Evolutionary conservation across 2,329 filamentous ascomycete genomes (phyloP), one percentile per base, ranked within the genome.

Genomic region (Pestalotiopsis sp.): DNA sequence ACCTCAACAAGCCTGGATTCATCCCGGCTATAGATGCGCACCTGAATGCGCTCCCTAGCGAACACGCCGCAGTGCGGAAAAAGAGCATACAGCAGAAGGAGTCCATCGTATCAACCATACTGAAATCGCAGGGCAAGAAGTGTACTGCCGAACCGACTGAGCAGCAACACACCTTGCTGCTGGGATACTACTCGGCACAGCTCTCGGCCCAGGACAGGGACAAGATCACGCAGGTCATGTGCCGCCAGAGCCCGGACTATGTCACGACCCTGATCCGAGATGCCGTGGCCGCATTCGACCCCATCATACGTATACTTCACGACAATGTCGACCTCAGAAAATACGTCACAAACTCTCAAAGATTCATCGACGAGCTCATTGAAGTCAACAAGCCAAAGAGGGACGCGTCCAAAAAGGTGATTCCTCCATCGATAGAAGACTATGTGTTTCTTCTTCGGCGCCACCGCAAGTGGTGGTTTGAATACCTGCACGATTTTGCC

Each of bases 151-250:
- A 83, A 0, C 78, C 93, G 27, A 86, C 84, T 2, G 86, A 90
- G 12, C 73, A 80, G 11, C 89, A 93, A 71, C 92, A 95, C 72
- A 79, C 80, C 2, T 85, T 88, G 70, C 91, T 90, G 45, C 83
- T 92, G 59, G 89, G 92, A 68, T 95, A 93, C 78, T 89, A 93
- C 72, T 87, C 90, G 0, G 88, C 91, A 1, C 85, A 90, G n/a
- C 86, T 95, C 27, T 90, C 90, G 0, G 87, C 93, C 9, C 88
- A 90, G 45, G 93, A 96, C 76, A 88, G 93, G n/a, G 89, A 93
- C 68, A 86, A 90, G 73, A 89, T 95, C 63, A 87, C 89, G 13
- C 84, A 85, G 13, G 86, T 89, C 0, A 80, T 94, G 14, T 95
- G 93, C 78, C 87, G 88, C 14, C 85, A 89, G 60, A 88, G 85